Percentiles rank a stretch among this genome's conserved stretches.
Evolutionary conservation across 78 protist genomes (phyloP).

Genomic region (Chrysochromulina tobinii): DNA sequence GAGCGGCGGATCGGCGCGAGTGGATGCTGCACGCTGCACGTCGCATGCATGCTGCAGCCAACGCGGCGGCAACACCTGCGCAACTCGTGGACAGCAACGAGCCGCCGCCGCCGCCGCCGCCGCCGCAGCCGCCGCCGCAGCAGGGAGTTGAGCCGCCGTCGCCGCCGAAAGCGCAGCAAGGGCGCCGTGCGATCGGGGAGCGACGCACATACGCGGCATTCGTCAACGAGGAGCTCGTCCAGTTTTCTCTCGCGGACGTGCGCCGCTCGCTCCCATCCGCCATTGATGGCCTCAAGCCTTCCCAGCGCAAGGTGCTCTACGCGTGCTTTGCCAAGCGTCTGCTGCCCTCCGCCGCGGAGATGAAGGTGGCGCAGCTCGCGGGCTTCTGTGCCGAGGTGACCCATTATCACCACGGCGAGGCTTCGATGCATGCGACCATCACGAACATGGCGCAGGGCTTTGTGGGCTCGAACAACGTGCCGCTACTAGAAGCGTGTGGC

Average conservation of each 20-base stretch:
- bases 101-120: too few species aligned
- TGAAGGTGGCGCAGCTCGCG: conserved; percentile 96
- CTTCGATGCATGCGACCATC: conserved; percentile 51
- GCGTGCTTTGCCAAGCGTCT: conserved; percentile 92
- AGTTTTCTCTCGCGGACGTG: conserved; percentile 71
- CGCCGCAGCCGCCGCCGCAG: too few species aligned
- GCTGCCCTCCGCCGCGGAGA: conserved; percentile 47
- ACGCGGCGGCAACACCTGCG: too few species aligned
- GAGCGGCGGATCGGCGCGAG: conserved; percentile 81
- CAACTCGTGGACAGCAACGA: too few species aligned
- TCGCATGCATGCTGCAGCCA: too few species aligned
- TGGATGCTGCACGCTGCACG: conserved; percentile 73
- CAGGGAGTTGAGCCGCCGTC: too few species aligned
- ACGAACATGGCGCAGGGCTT: conserved; percentile 46
- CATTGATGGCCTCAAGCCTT: conserved; percentile 69
- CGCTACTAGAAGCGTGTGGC: conserved; percentile 87
- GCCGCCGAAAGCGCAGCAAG: too few species aligned
- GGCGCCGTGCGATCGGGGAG: too few species aligned
- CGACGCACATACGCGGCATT: too few species aligned
- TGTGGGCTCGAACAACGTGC: conserved; percentile 93
- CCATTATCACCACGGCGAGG: conserved; percentile 99
- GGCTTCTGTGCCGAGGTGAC: conserved; percentile 79
- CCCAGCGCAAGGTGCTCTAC: conserved; percentile 69
- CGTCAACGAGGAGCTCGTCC: conserved; percentile 81
- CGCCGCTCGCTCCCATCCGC: conserved; percentile 91